Percentiles rank a stretch among this genome's conserved stretches.
phyloP scores from a whole-genome alignment of 2,329 filamentous ascomycete genomes.

The Pestalotiopsis sp. region DNA sequence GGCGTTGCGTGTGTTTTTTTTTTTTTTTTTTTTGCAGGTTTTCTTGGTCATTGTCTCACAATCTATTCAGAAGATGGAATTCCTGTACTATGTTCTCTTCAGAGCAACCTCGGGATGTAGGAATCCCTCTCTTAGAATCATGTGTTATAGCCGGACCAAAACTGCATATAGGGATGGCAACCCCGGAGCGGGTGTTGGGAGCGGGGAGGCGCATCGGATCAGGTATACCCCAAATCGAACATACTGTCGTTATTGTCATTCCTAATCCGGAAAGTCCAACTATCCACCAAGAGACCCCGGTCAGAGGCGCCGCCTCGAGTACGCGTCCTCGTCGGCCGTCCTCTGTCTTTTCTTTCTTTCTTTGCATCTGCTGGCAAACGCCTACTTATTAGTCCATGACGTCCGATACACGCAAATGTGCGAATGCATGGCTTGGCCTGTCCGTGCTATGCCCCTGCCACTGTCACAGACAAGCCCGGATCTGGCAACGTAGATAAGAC shows the following conservation, averaged over 20 bases:
- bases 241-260: conserved; percentile 6
- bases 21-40: too few relatives aligned
- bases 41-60: too few relatives aligned
- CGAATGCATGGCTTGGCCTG: too few relatives aligned
- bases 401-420: too few relatives aligned
- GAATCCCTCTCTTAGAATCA: not conserved
- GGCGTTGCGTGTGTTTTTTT: not conserved
- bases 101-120: too few relatives aligned
- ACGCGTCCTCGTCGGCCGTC: not conserved
- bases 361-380: too few relatives aligned
- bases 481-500: not conserved
- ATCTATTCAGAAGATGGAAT: too few relatives aligned
- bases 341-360: too few relatives aligned
- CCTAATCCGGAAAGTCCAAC: conserved; percentile 2
- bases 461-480: not conserved
- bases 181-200: not conserved
- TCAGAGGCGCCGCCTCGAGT: not conserved
- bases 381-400: too few relatives aligned
- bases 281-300: not conserved
- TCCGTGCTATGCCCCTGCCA: not conserved
- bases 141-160: not conserved
- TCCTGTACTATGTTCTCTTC: too few relatives aligned
- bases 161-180: not conserved
- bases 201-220: not conserved
- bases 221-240: not conserved